These are phyloP conservation scores for Themeda triandra DNA, from an alignment of 176 grass and related monocot genomes.

Conservation along the genomic window DNA sequence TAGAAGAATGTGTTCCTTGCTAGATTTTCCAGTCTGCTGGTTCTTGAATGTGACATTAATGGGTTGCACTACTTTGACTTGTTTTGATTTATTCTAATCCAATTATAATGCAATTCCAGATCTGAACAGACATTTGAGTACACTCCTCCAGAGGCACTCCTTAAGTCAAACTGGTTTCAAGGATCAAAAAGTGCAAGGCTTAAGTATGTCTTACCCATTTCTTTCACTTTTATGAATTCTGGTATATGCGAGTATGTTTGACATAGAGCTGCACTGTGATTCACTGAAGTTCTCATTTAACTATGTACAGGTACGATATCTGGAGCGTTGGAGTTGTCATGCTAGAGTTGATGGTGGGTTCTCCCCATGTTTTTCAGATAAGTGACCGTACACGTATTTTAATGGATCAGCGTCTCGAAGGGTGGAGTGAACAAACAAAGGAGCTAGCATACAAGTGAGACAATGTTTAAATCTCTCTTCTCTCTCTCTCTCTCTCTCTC, in stretches of 20 bases:
- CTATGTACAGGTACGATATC: conserved; percentile 82
- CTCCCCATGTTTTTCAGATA: conserved; percentile 94
- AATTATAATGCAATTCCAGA: conserved; percentile 37
- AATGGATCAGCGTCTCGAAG: conserved; percentile 83
- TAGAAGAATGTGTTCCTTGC: neutral
- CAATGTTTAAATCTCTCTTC: conserved; percentile 11
- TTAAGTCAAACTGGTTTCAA: conserved; percentile 89
- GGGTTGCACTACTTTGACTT: conserved; percentile 9
- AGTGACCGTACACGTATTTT: conserved; percentile 66
- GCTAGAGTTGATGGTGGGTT: conserved; percentile 92
- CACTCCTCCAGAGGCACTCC: conserved; percentile 89
- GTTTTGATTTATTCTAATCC: conserved; percentile 1
- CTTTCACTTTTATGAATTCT: conserved; percentile 16
- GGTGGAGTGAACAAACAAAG: conserved; percentile 89
- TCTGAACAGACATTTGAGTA: conserved; percentile 98
- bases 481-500: conserved; percentile 6
- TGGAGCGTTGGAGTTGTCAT: conserved; percentile 99
- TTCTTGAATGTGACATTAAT: neutral
- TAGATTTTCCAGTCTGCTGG: neutral
- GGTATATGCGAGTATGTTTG: conserved; percentile 1
- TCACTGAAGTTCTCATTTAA: conserved; percentile 1
- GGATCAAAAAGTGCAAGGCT: conserved; percentile 68
- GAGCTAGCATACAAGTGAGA: conserved; percentile 97
- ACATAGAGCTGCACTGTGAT: conserved; percentile 11
- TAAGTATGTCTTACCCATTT: conserved; percentile 55